Conservation (phyloP, 2,329 filamentous ascomycete genomes). For the Pseudocercospora vitis region DNA sequence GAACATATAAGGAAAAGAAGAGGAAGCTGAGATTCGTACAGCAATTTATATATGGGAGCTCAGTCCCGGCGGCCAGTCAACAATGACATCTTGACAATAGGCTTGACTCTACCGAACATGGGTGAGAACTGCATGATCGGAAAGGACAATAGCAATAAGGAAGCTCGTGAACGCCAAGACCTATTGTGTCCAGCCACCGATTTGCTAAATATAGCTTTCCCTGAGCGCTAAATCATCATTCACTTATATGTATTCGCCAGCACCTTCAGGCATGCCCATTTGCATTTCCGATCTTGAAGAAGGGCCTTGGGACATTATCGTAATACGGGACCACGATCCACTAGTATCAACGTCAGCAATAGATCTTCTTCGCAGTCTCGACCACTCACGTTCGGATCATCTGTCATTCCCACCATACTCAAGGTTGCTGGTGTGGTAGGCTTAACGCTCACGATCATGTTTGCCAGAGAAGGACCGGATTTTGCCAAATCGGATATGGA, state of each 20-base stretch:
- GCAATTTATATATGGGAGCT: background rate
- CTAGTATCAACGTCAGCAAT: conserved; percentile 7
- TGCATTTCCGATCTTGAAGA: conserved; percentile 17
- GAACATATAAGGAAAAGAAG: background rate
- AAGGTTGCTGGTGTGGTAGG: conserved; percentile 40
- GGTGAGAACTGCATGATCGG: background rate
- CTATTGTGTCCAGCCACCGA: background rate
- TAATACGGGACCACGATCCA: conserved; percentile 51
- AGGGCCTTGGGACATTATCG: conserved; percentile 47
- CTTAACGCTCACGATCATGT: conserved; percentile 44
- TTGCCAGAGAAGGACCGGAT: conserved; percentile 40
- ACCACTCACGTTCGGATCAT: conserved; percentile 41
- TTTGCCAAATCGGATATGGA: conserved; percentile 38
- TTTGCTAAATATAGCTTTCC: background rate
- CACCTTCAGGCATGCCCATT: conserved; percentile 3
- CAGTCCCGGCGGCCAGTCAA: background rate
- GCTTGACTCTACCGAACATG: background rate
- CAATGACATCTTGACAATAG: background rate
- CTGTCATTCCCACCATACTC: conserved; percentile 47
- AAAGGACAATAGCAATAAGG: background rate
- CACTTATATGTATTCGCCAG: background rate
- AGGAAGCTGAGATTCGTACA: background rate
- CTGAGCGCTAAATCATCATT: background rate
- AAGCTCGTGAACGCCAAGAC: background rate
- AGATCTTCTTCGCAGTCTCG: background rate